phyloP scores from a whole-genome alignment of 345 rosid species.

The Eucalyptus cloeziana region DNA sequence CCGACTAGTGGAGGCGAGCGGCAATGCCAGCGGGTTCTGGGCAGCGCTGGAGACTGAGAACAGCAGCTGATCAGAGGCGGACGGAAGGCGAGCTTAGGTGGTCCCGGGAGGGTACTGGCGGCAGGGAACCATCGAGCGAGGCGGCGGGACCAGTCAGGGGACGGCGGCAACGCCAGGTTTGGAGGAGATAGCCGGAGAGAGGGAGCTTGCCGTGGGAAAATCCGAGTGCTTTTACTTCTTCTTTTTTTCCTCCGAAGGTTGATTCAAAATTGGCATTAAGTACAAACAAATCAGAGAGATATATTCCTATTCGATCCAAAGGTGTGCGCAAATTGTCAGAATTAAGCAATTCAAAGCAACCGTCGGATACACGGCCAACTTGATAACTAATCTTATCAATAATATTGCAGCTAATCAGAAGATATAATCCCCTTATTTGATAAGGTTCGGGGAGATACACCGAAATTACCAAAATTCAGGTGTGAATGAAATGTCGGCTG shows the following conservation, averaged over 20 bases:
- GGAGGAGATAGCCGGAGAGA: background rate
- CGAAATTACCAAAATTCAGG: background rate
- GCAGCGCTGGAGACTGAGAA: background rate
- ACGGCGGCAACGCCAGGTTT: background rate
- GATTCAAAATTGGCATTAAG: background rate
- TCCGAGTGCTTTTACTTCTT: background rate
- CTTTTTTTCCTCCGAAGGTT: background rate
- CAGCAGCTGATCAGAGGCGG: background rate
- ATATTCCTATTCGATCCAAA: background rate
- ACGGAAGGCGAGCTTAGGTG: background rate
- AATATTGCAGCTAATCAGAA: too few relatives aligned
- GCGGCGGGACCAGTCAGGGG: background rate
- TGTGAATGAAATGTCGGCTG: background rate
- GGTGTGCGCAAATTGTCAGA: background rate
- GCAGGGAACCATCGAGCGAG: too few relatives aligned
- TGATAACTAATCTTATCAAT: background rate
- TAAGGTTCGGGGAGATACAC: background rate
- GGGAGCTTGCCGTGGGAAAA: background rate
- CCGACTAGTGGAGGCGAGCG: background rate
- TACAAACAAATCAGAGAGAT: background rate
- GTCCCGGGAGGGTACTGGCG: too few relatives aligned
- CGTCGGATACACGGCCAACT: background rate
- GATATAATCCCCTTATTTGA: background rate
- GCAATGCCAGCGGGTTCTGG: background rate
- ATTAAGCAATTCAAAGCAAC: background rate